A percentile compares a stretch with the other conserved stretches of the same genome.
Conservation (phyloP, 2,329 filamentous ascomycete genomes). For the Cercospora nicotianae region DNA sequence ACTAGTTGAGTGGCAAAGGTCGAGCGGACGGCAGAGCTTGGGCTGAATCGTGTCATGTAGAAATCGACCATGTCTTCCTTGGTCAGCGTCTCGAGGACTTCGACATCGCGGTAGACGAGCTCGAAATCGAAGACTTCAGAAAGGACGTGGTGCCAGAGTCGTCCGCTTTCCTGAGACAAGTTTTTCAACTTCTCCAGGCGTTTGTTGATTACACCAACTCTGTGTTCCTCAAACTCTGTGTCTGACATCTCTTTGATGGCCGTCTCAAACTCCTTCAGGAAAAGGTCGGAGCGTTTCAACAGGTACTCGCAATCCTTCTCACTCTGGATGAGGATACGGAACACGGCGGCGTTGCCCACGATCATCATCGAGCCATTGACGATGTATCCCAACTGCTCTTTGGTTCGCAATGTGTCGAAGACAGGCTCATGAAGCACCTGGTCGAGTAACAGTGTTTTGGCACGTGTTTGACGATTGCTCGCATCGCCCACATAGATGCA, state of each 20-base stretch:
- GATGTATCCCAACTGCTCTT: slow-evolving; percentile 96
- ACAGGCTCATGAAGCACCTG: slow-evolving; percentile 92
- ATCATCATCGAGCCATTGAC: slow-evolving; percentile 80
- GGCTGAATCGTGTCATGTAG: slow-evolving; percentile 73
- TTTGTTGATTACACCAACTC: slow-evolving; percentile 83
- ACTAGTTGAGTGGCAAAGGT: slow-evolving; percentile 82
- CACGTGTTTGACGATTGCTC: slow-evolving; percentile 66
- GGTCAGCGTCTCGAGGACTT: slow-evolving; percentile 68
- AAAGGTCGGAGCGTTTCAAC: slow-evolving; percentile 82
- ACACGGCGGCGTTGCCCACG: slow-evolving; percentile 72
- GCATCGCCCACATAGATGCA: slow-evolving; percentile 46
- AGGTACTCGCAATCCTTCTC: slow-evolving; percentile 82
- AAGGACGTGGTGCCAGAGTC: slow-evolving; percentile 82
- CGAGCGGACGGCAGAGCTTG: slow-evolving; percentile 69
- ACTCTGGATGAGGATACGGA: slow-evolving; percentile 89
- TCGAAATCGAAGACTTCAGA: slow-evolving; percentile 89
- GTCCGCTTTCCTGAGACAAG: slow-evolving; percentile 75
- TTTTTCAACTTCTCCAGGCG: slow-evolving; percentile 91
- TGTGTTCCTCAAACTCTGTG: slow-evolving; percentile 84
- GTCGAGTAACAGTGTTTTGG: slow-evolving; percentile 76
- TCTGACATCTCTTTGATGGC: slow-evolving; percentile 74
- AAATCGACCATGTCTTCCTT: slow-evolving; percentile 80
- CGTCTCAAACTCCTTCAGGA: slow-evolving; percentile 67
- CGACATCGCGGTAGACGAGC: slow-evolving; percentile 74
- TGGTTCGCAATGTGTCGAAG: slow-evolving; percentile 92